Evolutionary conservation across 2,329 filamentous ascomycete species (phyloP), one percentile per base, ranked within the genome.

Genomic region (Metarhizium album): DNA sequence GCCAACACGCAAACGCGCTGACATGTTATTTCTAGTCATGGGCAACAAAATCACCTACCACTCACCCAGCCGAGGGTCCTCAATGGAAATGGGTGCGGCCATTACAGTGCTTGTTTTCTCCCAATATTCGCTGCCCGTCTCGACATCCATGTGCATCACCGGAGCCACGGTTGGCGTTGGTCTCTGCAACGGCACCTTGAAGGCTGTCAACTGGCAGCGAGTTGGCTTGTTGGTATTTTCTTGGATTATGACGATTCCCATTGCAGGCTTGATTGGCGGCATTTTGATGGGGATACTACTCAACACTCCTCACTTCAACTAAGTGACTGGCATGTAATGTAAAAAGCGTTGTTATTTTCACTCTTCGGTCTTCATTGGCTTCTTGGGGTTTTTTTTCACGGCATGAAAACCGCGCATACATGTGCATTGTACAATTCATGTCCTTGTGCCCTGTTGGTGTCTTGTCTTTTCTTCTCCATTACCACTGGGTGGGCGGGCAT

Each of bases 41-140:
- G 86, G 86, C 49, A 90, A 89, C 75, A 86, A 86, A 68, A 82
- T 87, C 65, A 87, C 84, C 52, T 85, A 85, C 67, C 83, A 86
- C 68, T 76, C 73, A 22, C 74, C 74, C 27, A 71, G 66, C 58
- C 68, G 74, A 57, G 74, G 72, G 48, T 86, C 71, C 59, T 87
- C 83, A 47, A 90, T 90, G 85, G 86, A 90, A 64, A 79, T 90
- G 78, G 86, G 86, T 45, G 84, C 86, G 43, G 84, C 86, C 57
- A 80, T 90, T 58, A 89, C 86, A 9, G 80, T 89, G 53, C 78
- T 89, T 23, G 68, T 90, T 63, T 87, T 87, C 73, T 87, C 84
- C 0, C 84, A 87, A 64, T 87, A 76, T 73, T 79, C 78, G 1
- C 81, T 90, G 0, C 86, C 86, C 37, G 85, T 90, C 27, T 89